Base-by-base conservation (phyloP, 2,329 filamentous ascomycete genomes). In the Sarocladium strictum region DNA sequence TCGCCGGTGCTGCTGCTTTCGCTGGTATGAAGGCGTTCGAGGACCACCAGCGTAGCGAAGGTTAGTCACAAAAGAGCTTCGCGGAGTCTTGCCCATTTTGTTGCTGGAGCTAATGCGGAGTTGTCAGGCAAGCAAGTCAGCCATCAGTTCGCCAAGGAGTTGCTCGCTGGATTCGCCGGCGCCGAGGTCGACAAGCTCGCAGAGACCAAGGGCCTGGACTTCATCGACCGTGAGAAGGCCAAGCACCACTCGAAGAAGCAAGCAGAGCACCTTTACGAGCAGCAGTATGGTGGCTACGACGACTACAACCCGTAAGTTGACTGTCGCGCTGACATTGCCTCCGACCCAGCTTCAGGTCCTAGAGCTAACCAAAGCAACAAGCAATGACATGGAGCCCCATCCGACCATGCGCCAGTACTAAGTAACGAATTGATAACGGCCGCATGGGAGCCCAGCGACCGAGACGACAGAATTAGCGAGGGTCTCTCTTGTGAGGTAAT, bases 11-110 rank as follows among this genome's bases (percentile, higher is more conserved):
- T 56, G 89, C 88, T 56, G 83, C 86, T 58, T 93, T 93, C 67
- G 85, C 83, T 59, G 89, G 84, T 63, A 87, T 93, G 80, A 90
- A 90, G 77, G 75, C 85, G 21, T 92, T 85, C 64, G 88, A 92
- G 72, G 85, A 91, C 69, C 76, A 81, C 63, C 86, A 91, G 74
- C 85, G 86, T 64, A 76, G 72, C 55, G 76, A 89, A 67, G 88
- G 55, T 54, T 40, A 9, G 52, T 41, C 17, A 32, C 15, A 7
- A 38, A 5, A n/a, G n/a, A 5, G 19, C 26, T 21, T n/a, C 3
- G 9, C 7, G 29, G 10, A 23, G 15, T 3, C 85, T 84, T 74
- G 24, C 74, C 64, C 2, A 2, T 17, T 12, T 52, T 19, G 23
- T 33, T 9, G 32, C 33, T 12, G 17, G 17, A 27, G 23, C 19